Evolutionary conservation across 768 basidiomycete genomes (phyloP).

Genomic region (Leccinum boreale): DNA sequence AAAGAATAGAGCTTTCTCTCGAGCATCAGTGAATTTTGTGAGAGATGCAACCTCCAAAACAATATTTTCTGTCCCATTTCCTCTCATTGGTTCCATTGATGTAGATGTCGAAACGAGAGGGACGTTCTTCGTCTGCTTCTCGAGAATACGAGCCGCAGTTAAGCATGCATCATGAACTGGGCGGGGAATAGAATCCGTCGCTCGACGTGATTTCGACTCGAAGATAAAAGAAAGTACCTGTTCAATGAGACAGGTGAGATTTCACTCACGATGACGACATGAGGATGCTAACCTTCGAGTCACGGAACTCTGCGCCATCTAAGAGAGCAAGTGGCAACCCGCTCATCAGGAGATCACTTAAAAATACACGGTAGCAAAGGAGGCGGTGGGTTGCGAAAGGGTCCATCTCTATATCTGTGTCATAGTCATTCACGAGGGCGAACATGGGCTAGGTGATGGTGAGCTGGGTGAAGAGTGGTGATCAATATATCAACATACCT

Average conservation of each 20-base stretch:
- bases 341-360: constrained; percentile 46
- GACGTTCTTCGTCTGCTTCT: not conserved
- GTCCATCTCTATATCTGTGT: constrained; percentile 15
- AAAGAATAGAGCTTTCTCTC: constrained; percentile 27
- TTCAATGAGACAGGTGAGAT: not conserved
- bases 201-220: constrained; percentile 33
- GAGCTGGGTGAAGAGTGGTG: not conserved
- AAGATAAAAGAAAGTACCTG: constrained; percentile 63
- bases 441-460: constrained; percentile 58
- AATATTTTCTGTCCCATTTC: constrained; percentile 4
- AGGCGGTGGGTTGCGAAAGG: constrained; percentile 26
- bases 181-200: constrained; percentile 12
- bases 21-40: not conserved
- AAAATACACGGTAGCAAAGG: constrained; percentile 47
- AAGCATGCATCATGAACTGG: constrained; percentile 6
- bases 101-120: not conserved
- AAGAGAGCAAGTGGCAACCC: constrained; percentile 52
- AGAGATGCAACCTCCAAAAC: constrained; percentile 8
- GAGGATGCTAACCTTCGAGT: constrained; percentile 50
- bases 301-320: constrained; percentile 54
- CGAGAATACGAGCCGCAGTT: constrained; percentile 12
- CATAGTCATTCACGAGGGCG: constrained; percentile 56
- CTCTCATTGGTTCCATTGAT: not conserved
- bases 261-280: not conserved
- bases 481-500: constrained; percentile 31